Base-by-base conservation (phyloP, 2,329 filamentous ascomycete species). In the Ascocoryne sarcoides region DNA sequence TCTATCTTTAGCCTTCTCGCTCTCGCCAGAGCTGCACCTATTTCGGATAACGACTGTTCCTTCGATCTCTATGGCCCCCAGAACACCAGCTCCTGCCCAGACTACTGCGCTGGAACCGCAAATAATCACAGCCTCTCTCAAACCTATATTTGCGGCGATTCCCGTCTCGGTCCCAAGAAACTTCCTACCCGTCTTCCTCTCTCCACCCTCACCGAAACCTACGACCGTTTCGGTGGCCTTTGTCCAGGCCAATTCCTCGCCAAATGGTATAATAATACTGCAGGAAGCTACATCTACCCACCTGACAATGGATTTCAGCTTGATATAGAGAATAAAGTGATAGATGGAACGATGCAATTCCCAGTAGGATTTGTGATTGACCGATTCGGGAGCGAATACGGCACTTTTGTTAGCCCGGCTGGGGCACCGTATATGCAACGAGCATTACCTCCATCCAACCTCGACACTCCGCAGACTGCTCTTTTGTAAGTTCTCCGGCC, bases 371-470 rank as follows among this genome's bases (percentile, higher is more conserved):
- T 62, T n/a, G 56, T 68, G 17, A 45, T 73, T 2, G 69, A 73
- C 50, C 60, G 68, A 1, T 73, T 73, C 36, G 69, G 69, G 1
- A 58, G 58, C 8, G 67, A 70, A 46, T 59, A 57, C 34, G 69
- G 69, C 33, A 55, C 36, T 0, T 70, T 62, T 44, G 52, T 70
- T 16, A 59, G 59, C 10, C 66, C 68, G 4, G 61, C 65, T 32
- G 64, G 62, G 2, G 63, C 67, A 15, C 66, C 68, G 2, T 73
- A 67, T 44, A 63, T 64, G 16, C 65, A 71, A 52, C 53, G 69
- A 15, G 56, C 67, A 3, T 52, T 73, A 23, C 68, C 70, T 3
- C 70, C 69, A 0, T 62, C 53, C 18, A 71, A 65, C 45, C 54
- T 72, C 7, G 58, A 62, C 16, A 64, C 63, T 2, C 37, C 40